Evolutionary conservation across 2,329 filamentous ascomycete genomes (phyloP).

Genomic region (Colletotrichum abscissum): DNA sequence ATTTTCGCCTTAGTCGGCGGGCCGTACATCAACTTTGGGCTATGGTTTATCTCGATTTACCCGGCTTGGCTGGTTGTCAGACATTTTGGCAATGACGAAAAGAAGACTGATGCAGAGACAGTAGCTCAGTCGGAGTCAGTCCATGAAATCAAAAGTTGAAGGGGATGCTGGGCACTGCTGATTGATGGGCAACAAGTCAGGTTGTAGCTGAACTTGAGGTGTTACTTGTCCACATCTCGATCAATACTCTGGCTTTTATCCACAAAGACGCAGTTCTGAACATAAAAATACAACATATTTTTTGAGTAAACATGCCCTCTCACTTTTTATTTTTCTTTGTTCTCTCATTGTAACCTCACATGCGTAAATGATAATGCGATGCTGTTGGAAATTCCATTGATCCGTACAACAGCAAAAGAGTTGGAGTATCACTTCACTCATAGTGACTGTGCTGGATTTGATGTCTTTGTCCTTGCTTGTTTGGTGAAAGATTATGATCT

Average conservation of each 20-base stretch:
- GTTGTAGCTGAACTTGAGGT: too few relatives aligned
- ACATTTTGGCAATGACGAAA: not conserved
- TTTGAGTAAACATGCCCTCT: not conserved
- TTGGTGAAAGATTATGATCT: not conserved
- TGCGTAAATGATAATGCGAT: not conserved
- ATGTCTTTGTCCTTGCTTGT: not conserved
- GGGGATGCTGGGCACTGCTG: too few relatives aligned
- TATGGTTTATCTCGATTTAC: constrained; percentile 70
- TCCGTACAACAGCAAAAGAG: not conserved
- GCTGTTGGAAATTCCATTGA: not conserved
- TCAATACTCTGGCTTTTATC: not conserved
- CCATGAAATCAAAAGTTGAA: not conserved
- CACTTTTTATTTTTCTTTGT: not conserved
- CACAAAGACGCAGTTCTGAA: not conserved
- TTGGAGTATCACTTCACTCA: not conserved
- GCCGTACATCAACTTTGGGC: constrained; percentile 74
- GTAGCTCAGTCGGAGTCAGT: not conserved
- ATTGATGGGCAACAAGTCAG: not conserved
- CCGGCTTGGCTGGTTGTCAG: constrained; percentile 70
- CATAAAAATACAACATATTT: too few relatives aligned
- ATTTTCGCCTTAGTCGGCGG: constrained; percentile 72
- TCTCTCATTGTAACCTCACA: not conserved
- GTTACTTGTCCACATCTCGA: not conserved
- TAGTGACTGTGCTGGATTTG: not conserved
- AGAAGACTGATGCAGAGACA: not conserved